Evolutionary conservation across 768 basidiomycete species (phyloP), one percentile per base, ranked within the genome.

Genomic region (Hydnum rufescens): DNA sequence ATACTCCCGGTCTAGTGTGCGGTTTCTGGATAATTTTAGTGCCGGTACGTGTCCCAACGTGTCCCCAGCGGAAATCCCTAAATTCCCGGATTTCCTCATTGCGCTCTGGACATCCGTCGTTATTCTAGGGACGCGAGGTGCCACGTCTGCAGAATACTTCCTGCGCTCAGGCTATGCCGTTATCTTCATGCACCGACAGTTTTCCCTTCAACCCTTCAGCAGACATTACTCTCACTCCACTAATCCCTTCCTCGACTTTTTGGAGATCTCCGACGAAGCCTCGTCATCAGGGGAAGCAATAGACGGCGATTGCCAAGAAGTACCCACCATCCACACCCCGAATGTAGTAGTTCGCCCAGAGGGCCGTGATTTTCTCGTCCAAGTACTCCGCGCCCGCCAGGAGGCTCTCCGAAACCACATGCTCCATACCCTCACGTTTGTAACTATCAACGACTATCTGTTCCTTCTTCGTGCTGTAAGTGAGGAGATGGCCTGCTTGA

Each of bases 1-100:
- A n/a, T n/a, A n/a, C n/a, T n/a, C n/a, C n/a, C n/a, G n/a, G 53
- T 58, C n/a, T 61, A 99, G 93, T 59, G 95, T 99, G 46, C 86
- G 95, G 49, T 99, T 96, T 65, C 72, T 99, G 28, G 93, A 97
- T 64, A 97, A 99, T 70, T 97, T 97, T 67, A 95, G 90, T 66
- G 93, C 95, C 55, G 89, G 89, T 84, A 46, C 36, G 3, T 32
- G 34, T 19, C 36, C 46, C 25, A 22, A 42, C 23, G n/a, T n/a
- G n/a, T n/a, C n/a, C n/a, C n/a, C n/a, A n/a, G n/a, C n/a, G n/a
- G n/a, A n/a, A n/a, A n/a, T n/a, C n/a, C n/a, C n/a, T n/a, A n/a
- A 1, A 1, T 26, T 23, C 2, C 13, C 42, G 25, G 31, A 49
- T 26, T 28, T 32, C 5, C 5, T n/a, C 42, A 8, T 29, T 48